A percentile compares a stretch with the other conserved stretches of the same genome.
These are phyloP conservation scores for Hevea brasiliensis DNA, from an alignment of 345 rosid species.

Conservation along the genomic window DNA sequence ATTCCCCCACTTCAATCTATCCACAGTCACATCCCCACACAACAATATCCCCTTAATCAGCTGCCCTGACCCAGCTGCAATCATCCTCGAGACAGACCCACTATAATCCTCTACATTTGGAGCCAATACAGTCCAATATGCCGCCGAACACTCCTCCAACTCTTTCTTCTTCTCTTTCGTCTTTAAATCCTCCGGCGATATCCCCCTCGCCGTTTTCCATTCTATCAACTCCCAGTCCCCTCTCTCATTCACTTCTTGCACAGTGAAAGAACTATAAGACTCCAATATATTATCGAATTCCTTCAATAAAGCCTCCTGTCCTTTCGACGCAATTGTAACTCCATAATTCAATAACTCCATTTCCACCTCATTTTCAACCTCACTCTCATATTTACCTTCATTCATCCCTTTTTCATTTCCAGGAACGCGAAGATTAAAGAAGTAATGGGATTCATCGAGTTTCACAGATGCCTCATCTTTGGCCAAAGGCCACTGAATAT, in stretches of 20 bases:
- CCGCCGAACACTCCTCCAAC: constrained; percentile 58
- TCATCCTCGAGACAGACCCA: constrained; percentile 54
- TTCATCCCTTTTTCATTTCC: background rate
- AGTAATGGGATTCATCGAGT: constrained; percentile 36
- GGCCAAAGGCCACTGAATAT: constrained; percentile 36
- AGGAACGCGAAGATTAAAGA: constrained; percentile 27
- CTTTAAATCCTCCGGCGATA: constrained; percentile 28
- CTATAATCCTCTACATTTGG: constrained; percentile 95
- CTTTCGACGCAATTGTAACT: constrained; percentile 30
- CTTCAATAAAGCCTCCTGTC: constrained; percentile 26
- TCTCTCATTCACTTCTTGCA: constrained; percentile 15
- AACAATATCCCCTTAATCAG: constrained; percentile 82
- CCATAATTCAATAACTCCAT: constrained; percentile 26
- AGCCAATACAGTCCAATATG: constrained; percentile 95
- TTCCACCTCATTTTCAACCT: background rate
- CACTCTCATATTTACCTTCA: background rate
- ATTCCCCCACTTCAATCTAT: constrained; percentile 73
- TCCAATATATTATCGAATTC: constrained; percentile 27
- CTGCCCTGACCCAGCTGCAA: constrained; percentile 90
- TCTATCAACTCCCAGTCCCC: constrained; percentile 23
- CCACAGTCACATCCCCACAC: constrained; percentile 92
- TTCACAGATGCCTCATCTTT: constrained; percentile 35
- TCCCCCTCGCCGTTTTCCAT: constrained; percentile 22
- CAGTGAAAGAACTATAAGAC: constrained; percentile 22
- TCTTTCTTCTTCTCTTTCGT: constrained; percentile 22